Evolutionary conservation across 1,139 yeast species (phyloP), one percentile per base, ranked within the genome.

Genomic region (Geotrichum aggregatum): DNA sequence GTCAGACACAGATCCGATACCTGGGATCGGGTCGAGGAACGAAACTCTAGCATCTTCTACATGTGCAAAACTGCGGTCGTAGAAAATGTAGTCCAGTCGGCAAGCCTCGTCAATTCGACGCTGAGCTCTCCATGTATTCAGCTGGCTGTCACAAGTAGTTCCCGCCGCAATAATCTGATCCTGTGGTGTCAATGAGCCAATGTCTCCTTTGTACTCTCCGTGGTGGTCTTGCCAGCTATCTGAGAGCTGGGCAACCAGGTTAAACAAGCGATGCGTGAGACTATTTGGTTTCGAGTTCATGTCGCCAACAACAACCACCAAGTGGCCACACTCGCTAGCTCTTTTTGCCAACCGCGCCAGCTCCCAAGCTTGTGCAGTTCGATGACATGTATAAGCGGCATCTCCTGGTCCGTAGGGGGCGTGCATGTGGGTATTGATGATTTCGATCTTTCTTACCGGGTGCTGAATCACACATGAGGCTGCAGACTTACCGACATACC

Each of bases 291-390:
- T 75, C 3, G 95, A 86, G 67, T 92, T 92, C 65, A 92, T 76
- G 69, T 92, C 98, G 1, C 98, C 99, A 26, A 91, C 96, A 50
- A 88, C 83, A 44, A 94, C 77, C 0, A 87, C 92, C 1, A 91
- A 84, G 67, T 87, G 85, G 0, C 97, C 96, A 0, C 92, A 84
- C 52, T 74, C 75, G 47, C 76, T 75, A 47, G 92, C 77, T 49
- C 83, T 68, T 31, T 76, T 75, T 1, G 87, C 82, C 49, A 89
- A 58, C 52, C 81, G 78, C 22, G 92, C 77, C 65, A 94, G 80
- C 66, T 91, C 97, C 98, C 98, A 92, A 0, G 98, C 98, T 68
- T 92, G 99, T 56, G 95, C 81, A 0, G 96, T 84, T 51, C 98
- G 74, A 66, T 92, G 98, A 60, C 96, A 87, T 2, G 83, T 74